A percentile compares a stretch with the other conserved stretches of the same genome.
Evolutionary conservation across 1,284 basidiomycete genomes (phyloP).

Genomic region (Sanghuangporus baumii): DNA sequence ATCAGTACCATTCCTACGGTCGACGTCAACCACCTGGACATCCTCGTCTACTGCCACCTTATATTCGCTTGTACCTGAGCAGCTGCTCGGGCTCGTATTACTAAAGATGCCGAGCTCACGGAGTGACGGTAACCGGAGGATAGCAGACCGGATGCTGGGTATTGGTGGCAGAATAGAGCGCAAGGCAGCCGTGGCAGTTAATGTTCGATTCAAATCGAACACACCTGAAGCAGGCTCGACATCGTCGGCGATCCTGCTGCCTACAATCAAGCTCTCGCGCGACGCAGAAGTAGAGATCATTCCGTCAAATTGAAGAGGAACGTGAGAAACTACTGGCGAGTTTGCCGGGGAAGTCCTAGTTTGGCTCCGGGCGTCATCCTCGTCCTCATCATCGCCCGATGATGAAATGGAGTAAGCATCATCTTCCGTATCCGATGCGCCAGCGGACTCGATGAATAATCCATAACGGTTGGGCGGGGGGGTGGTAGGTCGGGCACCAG

Average conservation of each 20-base stretch:
- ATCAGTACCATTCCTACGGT: neutral
- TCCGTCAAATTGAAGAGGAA: neutral
- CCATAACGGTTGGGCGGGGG: conserved; percentile 12
- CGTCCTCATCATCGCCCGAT: neutral
- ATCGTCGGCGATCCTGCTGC: neutral
- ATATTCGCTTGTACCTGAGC: neutral
- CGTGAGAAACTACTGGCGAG: conserved; percentile 1
- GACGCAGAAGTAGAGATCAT: conserved; percentile 1
- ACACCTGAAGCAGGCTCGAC: neutral
- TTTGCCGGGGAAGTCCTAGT: neutral
- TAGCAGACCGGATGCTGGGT: neutral
- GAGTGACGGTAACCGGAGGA: conserved; percentile 9
- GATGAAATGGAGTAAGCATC: conserved; percentile 1
- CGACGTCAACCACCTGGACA: neutral
- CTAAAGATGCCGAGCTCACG: conserved; percentile 15
- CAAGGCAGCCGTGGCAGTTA: neutral
- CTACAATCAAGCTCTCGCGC: neutral
- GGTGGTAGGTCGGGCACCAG: neutral
- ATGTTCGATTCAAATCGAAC: neutral
- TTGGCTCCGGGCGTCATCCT: neutral
- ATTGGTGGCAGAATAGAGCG: neutral
- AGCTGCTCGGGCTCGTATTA: neutral
- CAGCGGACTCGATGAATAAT: neutral
- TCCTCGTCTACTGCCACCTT: neutral
- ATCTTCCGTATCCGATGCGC: neutral